Conservation (phyloP, 345 rosid genomes). For the Bruguiera parviflora region DNA sequence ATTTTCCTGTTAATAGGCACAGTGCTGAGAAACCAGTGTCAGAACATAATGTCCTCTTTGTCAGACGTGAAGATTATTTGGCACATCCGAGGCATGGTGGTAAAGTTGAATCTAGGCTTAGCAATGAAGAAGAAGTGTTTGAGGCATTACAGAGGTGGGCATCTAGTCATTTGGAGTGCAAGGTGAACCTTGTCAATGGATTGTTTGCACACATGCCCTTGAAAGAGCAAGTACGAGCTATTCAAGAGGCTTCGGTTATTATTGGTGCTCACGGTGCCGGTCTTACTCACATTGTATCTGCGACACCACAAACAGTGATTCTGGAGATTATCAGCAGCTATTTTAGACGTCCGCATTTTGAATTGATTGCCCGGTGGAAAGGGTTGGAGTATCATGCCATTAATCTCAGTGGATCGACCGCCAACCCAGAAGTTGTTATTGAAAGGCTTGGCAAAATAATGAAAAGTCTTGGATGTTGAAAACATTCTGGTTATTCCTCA, state of each 20-base stretch:
- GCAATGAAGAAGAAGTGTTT: constrained; percentile 77
- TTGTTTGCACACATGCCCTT: constrained; percentile 83
- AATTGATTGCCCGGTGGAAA: constrained; percentile 81
- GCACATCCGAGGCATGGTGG: constrained; percentile 93
- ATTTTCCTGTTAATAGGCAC: constrained; percentile 55
- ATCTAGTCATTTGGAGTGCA: constrained; percentile 45
- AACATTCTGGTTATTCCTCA: too few species aligned
- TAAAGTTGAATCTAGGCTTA: constrained; percentile 74
- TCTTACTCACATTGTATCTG: constrained; percentile 83
- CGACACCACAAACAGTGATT: constrained; percentile 74
- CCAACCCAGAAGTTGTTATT: constrained; percentile 50
- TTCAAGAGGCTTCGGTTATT: constrained; percentile 92
- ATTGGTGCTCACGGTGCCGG: constrained; percentile 99
- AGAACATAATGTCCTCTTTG: constrained; percentile 66
- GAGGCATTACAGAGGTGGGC: constrained; percentile 66
- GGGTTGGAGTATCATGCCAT: constrained; percentile 88
- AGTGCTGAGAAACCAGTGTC: constrained; percentile 43
- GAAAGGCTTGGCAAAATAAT: constrained; percentile 39
- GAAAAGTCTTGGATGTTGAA: constrained; percentile 28
- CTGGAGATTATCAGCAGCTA: constrained; percentile 65
- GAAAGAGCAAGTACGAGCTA: constrained; percentile 80
- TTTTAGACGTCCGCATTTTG: constrained; percentile 78
- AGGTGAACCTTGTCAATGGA: constrained; percentile 77
- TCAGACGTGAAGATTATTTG: constrained; percentile 87
- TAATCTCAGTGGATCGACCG: constrained; percentile 59